Evolutionary conservation across 768 basidiomycete genomes (phyloP), one percentile per base, ranked within the genome.

Genomic region (Mycena rebaudengoi): DNA sequence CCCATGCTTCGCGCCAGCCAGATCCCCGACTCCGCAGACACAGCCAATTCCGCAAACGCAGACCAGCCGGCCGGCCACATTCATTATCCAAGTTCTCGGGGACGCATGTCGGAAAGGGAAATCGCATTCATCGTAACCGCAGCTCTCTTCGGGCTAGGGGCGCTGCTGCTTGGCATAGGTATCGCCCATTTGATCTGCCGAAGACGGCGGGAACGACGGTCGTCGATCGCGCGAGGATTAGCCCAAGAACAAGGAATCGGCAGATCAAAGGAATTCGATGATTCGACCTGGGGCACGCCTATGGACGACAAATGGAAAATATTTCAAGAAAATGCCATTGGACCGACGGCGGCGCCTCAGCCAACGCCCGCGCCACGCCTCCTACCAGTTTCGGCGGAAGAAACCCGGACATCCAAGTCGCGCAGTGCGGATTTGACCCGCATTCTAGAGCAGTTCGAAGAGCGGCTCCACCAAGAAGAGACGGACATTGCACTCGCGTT

Each of bases 381-480:
- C n/a, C n/a, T n/a, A n/a, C n/a, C n/a, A n/a, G n/a, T n/a, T n/a
- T n/a, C n/a, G n/a, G n/a, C 43, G n/a, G 12, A 58, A 18, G 52
- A 25, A 14, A 3, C 48, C 30, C n/a, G 32, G 30, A 43, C 13
- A 35, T 29, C 23, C 62, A 20, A 53, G 56, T n/a, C 62, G 25
- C 53, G 35, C 29, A 57, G 44, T 49, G 40, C 45, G 7, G 66
- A 61, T 35, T 49, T 68, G 46, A 56, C 60, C 23, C 8, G 26
- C 29, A 60, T 62, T 50, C 54, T 67, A 11, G 65, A 65, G 49
- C 44, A 57, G 41, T 74, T 73, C 51, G 70, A 70, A 45, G 53
- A 65, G 26, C 71, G 67, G 10, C 67, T 75, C 14, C 68, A 68
- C 20, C 59, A 60, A 14, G 75, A 77, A 64, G 76, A 76, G 67